phyloP scores from a whole-genome alignment of 2,329 filamentous ascomycete genomes.

The Trichoderma sp. region DNA sequence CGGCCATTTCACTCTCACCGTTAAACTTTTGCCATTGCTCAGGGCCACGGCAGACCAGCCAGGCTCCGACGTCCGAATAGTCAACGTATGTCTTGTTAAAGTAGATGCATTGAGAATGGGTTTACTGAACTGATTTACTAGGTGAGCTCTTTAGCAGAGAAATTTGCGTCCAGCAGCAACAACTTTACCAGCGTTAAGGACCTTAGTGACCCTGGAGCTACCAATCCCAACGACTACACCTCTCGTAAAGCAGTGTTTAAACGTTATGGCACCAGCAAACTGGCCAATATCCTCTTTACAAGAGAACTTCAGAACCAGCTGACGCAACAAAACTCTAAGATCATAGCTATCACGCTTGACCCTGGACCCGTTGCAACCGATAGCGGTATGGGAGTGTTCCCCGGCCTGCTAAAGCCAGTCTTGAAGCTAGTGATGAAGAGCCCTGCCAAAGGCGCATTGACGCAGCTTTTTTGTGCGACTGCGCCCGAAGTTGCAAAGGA shows the following conservation, averaged over 20 bases:
- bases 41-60: not conserved
- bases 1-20: not conserved
- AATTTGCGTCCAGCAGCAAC: not conserved
- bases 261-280: constrained; percentile 5
- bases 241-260: constrained; percentile 2
- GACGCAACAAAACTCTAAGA: not conserved
- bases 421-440: constrained; percentile 17
- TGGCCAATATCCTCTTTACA: constrained; percentile 10
- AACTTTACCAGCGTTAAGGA: not conserved
- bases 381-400: constrained; percentile 1
- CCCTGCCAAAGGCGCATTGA: not conserved
- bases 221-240: not conserved
- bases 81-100: not conserved
- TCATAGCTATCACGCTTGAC: constrained; percentile 5
- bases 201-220: not conserved
- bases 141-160: constrained; percentile 7
- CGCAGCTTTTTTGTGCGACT: constrained; percentile 6
- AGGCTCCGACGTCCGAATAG: constrained; percentile 1
- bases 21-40: not conserved
- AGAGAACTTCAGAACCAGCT: not conserved
- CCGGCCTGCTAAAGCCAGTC: not conserved
- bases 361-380: constrained; percentile 15
- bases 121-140: not conserved
- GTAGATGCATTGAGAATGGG: fast-evolving
- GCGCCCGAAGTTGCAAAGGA: not conserved